Percentiles rank a stretch among this genome's conserved stretches.
phyloP scores from a whole-genome alignment of 2,329 filamentous ascomycete species.

The Kalaharituber pfeilii region DNA sequence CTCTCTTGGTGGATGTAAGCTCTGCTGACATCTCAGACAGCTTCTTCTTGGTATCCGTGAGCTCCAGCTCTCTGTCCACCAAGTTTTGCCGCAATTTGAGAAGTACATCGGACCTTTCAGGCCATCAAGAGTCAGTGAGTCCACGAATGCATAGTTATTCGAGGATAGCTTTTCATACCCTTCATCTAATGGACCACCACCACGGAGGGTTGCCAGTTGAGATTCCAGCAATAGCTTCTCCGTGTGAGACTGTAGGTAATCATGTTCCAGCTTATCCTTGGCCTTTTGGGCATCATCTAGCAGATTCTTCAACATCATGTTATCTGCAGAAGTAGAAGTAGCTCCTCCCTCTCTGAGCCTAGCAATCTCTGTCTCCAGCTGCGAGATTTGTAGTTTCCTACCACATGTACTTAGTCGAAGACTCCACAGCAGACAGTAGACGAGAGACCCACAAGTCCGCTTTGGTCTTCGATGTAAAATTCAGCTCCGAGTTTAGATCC shows the following conservation, averaged over 20 bases:
- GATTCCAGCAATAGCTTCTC: conserved; percentile 23
- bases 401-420: conserved; percentile 1
- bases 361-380: conserved; percentile 23
- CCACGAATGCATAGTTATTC: not conserved
- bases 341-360: conserved; percentile 19
- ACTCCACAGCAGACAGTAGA: conserved; percentile 1
- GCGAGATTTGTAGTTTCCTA: conserved; percentile 22
- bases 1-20: conserved; percentile 15
- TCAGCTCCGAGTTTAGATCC: conserved; percentile 23
- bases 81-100: conserved; percentile 23
- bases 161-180: conserved; percentile 17
- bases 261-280: conserved; percentile 21
- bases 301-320: conserved; percentile 21
- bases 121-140: conserved; percentile 1
- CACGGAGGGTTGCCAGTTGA: conserved; percentile 21
- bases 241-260: conserved; percentile 22
- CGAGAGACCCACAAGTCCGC: conserved; percentile 16
- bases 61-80: conserved; percentile 18
- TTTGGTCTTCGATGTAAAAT: conserved; percentile 21
- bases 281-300: conserved; percentile 23
- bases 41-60: conserved; percentile 15
- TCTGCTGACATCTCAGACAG: conserved; percentile 17
- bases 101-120: conserved; percentile 23
- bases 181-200: conserved; percentile 21
- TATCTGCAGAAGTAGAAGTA: conserved; percentile 17